Conservation (phyloP, 2,329 filamentous ascomycete species). For the Zalaria sp. region DNA sequence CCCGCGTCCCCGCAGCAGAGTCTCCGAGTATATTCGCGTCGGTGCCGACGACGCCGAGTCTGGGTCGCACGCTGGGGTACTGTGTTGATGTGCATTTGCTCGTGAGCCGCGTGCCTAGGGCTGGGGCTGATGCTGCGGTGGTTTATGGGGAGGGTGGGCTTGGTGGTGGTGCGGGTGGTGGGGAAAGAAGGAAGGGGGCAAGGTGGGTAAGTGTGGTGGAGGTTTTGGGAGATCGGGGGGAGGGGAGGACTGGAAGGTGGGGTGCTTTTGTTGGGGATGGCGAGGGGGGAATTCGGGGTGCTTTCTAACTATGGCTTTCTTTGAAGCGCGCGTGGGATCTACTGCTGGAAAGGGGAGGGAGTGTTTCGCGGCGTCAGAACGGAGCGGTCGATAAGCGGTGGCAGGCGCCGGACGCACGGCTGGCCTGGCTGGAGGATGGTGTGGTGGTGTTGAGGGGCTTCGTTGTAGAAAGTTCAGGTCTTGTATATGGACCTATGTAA, state of each 20-base stretch:
- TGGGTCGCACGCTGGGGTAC: slow-evolving; percentile 21
- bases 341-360: no score
- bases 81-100: slow-evolving; percentile 26
- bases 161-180: no score
- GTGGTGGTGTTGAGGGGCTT: no score
- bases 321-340: no score
- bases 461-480: no score
- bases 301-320: neutral
- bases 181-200: slow-evolving; percentile 4
- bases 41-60: slow-evolving; percentile 20
- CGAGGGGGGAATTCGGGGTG: neutral
- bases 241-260: slow-evolving; percentile 24
- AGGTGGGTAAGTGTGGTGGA: slow-evolving; percentile 26
- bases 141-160: slow-evolving; percentile 10
- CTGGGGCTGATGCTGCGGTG: slow-evolving; percentile 19
- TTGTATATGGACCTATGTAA: no score
- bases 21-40: slow-evolving; percentile 27
- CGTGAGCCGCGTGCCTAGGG: slow-evolving; percentile 22
- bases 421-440: no score
- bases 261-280: slow-evolving; percentile 11
- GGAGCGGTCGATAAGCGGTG: no score
- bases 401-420: no score
- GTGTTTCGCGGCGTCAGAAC: no score
- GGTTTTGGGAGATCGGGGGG: slow-evolving; percentile 27
- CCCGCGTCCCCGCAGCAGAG: slow-evolving; percentile 7